These are phyloP conservation scores for Globisporangium orthogonon DNA, from an alignment of 352 stramenopile species.

Conservation along the genomic window DNA sequence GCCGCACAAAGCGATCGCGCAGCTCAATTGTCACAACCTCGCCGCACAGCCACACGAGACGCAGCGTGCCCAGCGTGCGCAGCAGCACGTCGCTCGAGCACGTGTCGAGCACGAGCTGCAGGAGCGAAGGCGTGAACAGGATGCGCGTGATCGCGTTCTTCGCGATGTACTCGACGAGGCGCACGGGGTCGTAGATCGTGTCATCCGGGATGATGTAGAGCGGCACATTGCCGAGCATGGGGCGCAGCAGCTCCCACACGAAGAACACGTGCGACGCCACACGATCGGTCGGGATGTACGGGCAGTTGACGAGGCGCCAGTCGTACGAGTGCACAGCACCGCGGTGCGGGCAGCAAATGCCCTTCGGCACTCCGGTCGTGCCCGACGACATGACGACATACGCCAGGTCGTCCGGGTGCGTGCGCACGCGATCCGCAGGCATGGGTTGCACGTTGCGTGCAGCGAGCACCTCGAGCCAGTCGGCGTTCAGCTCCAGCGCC, in stretches of 20 bases:
- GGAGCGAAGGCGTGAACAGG: constrained; percentile 90
- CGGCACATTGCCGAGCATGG: constrained; percentile 85
- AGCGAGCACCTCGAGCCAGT: constrained; percentile 31
- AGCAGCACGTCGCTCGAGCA: constrained; percentile 45
- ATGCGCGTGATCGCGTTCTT: constrained; percentile 84
- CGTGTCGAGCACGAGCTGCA: constrained; percentile 85
- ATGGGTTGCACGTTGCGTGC: constrained; percentile 31
- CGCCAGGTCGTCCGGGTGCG: constrained; percentile 81
- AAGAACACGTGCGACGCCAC: constrained; percentile 94
- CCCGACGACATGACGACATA: constrained; percentile 93
- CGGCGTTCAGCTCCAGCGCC: constrained; percentile 59
- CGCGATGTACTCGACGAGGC: constrained; percentile 76
- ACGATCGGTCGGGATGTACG: constrained; percentile 63
- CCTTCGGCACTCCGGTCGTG: constrained; percentile 90
- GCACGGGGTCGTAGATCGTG: constrained; percentile 87
- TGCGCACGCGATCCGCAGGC: constrained; percentile 47
- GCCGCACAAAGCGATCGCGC: constrained; percentile 72
- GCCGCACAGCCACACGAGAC: constrained; percentile 89
- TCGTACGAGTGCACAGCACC: constrained; percentile 91
- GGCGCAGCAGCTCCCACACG: constrained; percentile 91
- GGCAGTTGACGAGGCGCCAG: constrained; percentile 79
- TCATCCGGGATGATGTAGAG: constrained; percentile 91
- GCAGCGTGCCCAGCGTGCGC: constrained; percentile 57
- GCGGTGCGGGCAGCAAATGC: constrained; percentile 91
- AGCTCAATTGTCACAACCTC: constrained; percentile 92